Evolutionary conservation across 768 basidiomycete genomes (phyloP).

Genomic region (Termitomyces sp.): DNA sequence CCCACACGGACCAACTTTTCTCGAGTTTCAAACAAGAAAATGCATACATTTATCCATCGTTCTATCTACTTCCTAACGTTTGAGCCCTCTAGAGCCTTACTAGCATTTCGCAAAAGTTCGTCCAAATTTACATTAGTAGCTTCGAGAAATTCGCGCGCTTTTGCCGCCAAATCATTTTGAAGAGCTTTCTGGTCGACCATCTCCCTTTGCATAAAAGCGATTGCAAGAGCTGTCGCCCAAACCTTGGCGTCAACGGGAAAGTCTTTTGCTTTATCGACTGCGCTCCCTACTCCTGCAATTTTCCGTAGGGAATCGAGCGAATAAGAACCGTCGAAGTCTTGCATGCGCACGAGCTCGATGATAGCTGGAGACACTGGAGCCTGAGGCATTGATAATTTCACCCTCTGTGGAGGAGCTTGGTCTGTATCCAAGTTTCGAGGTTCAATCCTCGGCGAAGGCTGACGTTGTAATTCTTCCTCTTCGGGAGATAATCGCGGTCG

Average conservation of each 20-base stretch:
- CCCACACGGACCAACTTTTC: conserved; percentile 33
- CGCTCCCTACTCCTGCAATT: conserved; percentile 32
- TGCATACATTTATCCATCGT: not conserved
- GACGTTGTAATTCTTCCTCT: conserved; percentile 17
- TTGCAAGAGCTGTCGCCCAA: conserved; percentile 48
- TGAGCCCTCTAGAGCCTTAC: not conserved
- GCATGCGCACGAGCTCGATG: conserved; percentile 33
- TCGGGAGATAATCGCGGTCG: conserved; percentile 20
- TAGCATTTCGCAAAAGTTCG: conserved; percentile 15
- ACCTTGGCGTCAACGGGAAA: conserved; percentile 28
- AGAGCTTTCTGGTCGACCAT: conserved; percentile 37
- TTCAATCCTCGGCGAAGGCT: conserved; percentile 29
- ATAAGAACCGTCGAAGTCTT: conserved; percentile 50
- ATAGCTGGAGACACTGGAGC: conserved; percentile 22
- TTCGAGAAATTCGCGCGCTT: conserved; percentile 37
- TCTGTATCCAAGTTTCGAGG: conserved; percentile 10
- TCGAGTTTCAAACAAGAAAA: not conserved
- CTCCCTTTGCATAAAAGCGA: conserved; percentile 41
- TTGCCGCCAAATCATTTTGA: conserved; percentile 36
- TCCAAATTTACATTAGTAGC: conserved; percentile 13
- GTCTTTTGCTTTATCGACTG: conserved; percentile 27
- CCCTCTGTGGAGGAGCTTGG: not conserved
- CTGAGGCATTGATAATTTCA: not conserved
- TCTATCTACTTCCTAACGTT: not conserved
- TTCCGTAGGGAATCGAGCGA: conserved; percentile 22